A percentile compares a stretch with the other conserved stretches of the same genome.
Conservation (phyloP, 2,329 filamentous ascomycete genomes). For the Thielaviopsis punctulata region DNA sequence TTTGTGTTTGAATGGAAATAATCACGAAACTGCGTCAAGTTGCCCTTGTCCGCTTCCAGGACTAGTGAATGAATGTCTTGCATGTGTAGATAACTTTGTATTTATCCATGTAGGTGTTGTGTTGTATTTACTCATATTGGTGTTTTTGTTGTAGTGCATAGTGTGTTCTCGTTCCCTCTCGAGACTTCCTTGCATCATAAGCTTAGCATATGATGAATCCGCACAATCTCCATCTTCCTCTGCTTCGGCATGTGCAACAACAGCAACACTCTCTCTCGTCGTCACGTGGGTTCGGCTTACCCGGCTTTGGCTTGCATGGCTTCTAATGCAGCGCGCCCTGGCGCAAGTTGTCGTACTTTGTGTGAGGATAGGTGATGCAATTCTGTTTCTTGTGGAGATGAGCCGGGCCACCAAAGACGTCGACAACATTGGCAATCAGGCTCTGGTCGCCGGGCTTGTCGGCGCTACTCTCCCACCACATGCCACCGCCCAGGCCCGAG, state of each 20-base stretch:
- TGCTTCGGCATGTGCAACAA: constrained; percentile 10
- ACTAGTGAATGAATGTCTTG: not conserved
- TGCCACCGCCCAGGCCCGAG: constrained; percentile 61
- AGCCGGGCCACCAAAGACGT: constrained; percentile 35
- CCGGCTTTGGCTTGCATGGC: constrained; percentile 13
- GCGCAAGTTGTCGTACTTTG: constrained; percentile 54
- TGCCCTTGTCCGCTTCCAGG: not conserved
- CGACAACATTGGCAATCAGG: constrained; percentile 49
- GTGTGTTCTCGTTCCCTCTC: not conserved
- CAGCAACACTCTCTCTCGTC: not conserved
- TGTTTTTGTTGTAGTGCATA: not conserved
- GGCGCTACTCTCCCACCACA: constrained; percentile 91
- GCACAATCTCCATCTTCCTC: constrained; percentile 7
- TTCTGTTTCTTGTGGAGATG: constrained; percentile 37
- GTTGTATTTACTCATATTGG: not conserved
- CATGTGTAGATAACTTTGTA: not conserved
- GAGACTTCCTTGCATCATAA: not conserved
- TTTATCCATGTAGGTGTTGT: not conserved
- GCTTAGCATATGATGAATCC: not conserved
- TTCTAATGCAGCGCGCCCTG: constrained; percentile 33
- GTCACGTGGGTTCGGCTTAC: not conserved
- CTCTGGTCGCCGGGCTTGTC: constrained; percentile 51
- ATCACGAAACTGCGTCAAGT: constrained; percentile 11
- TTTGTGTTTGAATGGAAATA: constrained; percentile 12
- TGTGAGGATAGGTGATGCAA: constrained; percentile 44